phyloP scores from a whole-genome alignment of 495 filamentous ascomycete genomes.

The Xylaria cubensis region DNA sequence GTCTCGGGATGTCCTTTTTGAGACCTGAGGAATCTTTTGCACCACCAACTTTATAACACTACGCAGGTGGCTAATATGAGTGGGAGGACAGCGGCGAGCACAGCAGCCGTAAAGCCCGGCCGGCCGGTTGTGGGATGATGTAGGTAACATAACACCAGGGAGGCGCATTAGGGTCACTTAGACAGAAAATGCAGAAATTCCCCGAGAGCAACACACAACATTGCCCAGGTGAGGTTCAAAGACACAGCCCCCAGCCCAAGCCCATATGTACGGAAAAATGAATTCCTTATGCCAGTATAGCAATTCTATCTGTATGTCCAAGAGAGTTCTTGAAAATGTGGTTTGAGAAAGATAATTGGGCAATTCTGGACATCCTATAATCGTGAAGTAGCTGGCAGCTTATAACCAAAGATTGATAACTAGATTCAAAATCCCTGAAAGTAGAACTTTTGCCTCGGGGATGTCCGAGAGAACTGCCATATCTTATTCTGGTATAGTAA shows the following conservation, averaged over 20 bases:
- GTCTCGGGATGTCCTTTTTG: neutral
- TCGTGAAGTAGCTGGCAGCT: neutral
- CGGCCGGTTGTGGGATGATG: neutral
- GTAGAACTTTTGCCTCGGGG: neutral
- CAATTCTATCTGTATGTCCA: neutral
- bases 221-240: neutral
- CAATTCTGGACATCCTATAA: neutral
- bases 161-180: neutral
- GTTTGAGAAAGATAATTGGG: neutral
- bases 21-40: neutral
- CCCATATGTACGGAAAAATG: neutral
- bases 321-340: neutral
- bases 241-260: neutral
- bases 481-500: neutral
- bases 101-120: neutral
- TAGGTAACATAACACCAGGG: neutral
- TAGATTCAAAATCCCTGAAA: neutral
- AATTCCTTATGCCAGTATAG: neutral
- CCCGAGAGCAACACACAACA: neutral
- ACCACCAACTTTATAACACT: neutral
- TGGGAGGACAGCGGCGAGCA: neutral
- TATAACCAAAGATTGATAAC: neutral
- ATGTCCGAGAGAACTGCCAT: neutral
- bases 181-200: neutral
- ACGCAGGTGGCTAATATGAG: neutral